These are phyloP conservation scores for Endothia cerciana DNA, from an alignment of 2,329 filamentous ascomycete genomes.

Conservation along the genomic window DNA sequence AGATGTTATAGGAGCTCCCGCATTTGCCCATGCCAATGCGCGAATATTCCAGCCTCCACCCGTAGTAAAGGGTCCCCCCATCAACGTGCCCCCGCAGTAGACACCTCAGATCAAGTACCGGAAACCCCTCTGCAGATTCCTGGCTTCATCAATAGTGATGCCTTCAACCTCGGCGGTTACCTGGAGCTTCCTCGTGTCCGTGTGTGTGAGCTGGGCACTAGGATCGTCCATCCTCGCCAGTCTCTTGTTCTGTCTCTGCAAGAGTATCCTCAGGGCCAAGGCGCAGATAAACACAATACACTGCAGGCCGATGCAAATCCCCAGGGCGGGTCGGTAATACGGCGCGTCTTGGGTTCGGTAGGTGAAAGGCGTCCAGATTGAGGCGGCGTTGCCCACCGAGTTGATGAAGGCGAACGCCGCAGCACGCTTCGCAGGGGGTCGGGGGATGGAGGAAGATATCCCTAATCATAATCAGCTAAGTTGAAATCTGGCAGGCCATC, in stretches of 20 bases:
- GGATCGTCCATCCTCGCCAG: conserved; percentile 55
- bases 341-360: conserved; percentile 45
- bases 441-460: conserved; percentile 54
- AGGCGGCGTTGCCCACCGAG: conserved; percentile 54
- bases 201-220: conserved; percentile 48
- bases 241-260: conserved; percentile 45
- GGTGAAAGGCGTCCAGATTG: conserved; percentile 56
- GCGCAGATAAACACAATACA: conserved; percentile 41
- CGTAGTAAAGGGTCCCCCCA: background rate
- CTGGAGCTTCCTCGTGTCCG: conserved; percentile 50
- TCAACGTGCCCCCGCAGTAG: background rate
- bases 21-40: background rate
- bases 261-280: conserved; percentile 44
- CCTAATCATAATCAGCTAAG: conserved; percentile 38
- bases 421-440: conserved; percentile 58
- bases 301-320: conserved; percentile 44
- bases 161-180: conserved; percentile 56
- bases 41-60: background rate
- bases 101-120: conserved; percentile 50
- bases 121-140: conserved; percentile 58
- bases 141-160: conserved; percentile 52
- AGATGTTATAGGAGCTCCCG: too few species aligned
- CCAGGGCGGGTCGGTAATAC: conserved; percentile 46
- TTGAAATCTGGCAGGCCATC: too few species aligned
- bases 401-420: conserved; percentile 60